Conservation (phyloP, 306 rosid genomes). For the Pueraria montana region DNA sequence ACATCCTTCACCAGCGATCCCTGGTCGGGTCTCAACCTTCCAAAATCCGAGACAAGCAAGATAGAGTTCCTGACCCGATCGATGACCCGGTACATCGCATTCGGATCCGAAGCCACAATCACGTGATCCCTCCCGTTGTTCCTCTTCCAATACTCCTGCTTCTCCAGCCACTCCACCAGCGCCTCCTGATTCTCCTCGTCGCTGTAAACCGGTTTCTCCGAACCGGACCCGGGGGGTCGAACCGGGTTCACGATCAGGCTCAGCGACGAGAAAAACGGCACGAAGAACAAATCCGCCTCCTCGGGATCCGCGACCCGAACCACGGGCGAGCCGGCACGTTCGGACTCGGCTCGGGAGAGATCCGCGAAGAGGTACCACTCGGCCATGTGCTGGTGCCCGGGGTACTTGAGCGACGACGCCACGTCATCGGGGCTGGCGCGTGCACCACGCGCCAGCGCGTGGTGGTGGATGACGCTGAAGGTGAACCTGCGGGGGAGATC, state of each 20-base stretch:
- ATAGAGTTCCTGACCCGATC: conserved; percentile 72
- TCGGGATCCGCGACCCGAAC: conserved; percentile 79
- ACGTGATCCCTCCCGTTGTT: conserved; percentile 88
- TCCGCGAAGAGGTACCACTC: conserved; percentile 90
- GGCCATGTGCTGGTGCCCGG: conserved; percentile 97
- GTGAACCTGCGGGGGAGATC: conserved; percentile 81
- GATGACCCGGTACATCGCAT: conserved; percentile 76
- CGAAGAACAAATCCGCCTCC: conserved; percentile 87
- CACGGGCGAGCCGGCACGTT: conserved; percentile 66
- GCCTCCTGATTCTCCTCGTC: conserved; percentile 92
- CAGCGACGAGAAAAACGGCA: conserved; percentile 85
- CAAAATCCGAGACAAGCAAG: conserved; percentile 86
- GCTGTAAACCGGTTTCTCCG: conserved; percentile 63
- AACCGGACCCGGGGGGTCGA: conserved; percentile 56
- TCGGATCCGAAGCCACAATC: conserved; percentile 90
- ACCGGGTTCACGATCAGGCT: conserved; percentile 73
- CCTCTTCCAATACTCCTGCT: conserved; percentile 86
- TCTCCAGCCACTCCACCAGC: conserved; percentile 80
- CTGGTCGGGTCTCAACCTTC: conserved; percentile 80
- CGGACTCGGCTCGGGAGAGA: conserved; percentile 62
- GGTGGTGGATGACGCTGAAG: conserved; percentile 72
- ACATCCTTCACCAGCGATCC: conserved; percentile 92
- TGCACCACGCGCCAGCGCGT: conserved; percentile 80
- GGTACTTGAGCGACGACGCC: conserved; percentile 64
- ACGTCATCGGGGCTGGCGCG: conserved; percentile 33